Percentiles rank a stretch among this genome's conserved stretches.
phyloP scores from a whole-genome alignment of 805 yeast species.

The Deakozyma indianensis region DNA sequence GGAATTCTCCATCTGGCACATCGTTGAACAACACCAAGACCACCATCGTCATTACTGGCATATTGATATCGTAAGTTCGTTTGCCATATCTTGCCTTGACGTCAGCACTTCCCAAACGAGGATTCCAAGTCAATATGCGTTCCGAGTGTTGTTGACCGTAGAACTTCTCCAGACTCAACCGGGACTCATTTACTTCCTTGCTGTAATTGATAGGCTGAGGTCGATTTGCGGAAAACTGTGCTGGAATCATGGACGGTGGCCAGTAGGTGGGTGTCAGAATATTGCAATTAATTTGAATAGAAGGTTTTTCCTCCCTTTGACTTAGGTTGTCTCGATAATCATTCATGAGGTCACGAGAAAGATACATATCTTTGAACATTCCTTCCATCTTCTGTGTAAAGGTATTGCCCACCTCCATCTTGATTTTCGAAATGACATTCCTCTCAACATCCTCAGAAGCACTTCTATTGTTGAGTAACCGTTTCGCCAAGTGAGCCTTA shows the following conservation, averaged over 20 bases:
- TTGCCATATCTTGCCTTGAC: slow-evolving; percentile 54
- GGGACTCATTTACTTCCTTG: slow-evolving; percentile 25
- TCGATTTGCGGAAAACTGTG: slow-evolving; percentile 11
- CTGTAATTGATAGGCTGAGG: slow-evolving; percentile 18
- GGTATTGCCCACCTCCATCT: slow-evolving; percentile 65
- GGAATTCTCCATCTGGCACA: slow-evolving; percentile 23
- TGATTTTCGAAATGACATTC: slow-evolving; percentile 46
- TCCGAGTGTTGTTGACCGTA: slow-evolving; percentile 41
- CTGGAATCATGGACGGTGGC: slow-evolving; percentile 40
- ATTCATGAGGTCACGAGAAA: slow-evolving; percentile 34
- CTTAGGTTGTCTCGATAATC: slow-evolving; percentile 22
- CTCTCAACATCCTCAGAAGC: slow-evolving; percentile 52
- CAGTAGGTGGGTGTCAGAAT: slow-evolving; percentile 50
- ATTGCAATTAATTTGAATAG: slow-evolving; percentile 31
- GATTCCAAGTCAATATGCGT: slow-evolving; percentile 57
- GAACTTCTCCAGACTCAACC: slow-evolving; percentile 31
- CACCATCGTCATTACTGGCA: slow-evolving; percentile 66
- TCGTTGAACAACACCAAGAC: slow-evolving; percentile 61
- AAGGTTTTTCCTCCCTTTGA: slow-evolving; percentile 1
- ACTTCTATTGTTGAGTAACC: slow-evolving; percentile 40
- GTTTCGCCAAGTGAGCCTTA: slow-evolving; percentile 73
- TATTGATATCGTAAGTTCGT: slow-evolving; percentile 57
- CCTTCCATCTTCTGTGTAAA: slow-evolving; percentile 70
- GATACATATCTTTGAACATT: slow-evolving; percentile 69
- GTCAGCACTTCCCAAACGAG: slow-evolving; percentile 70